These are phyloP conservation scores for Phalaenopsis hybrid DNA, from an alignment of 116 monocot genomes.

Conservation along the genomic window DNA sequence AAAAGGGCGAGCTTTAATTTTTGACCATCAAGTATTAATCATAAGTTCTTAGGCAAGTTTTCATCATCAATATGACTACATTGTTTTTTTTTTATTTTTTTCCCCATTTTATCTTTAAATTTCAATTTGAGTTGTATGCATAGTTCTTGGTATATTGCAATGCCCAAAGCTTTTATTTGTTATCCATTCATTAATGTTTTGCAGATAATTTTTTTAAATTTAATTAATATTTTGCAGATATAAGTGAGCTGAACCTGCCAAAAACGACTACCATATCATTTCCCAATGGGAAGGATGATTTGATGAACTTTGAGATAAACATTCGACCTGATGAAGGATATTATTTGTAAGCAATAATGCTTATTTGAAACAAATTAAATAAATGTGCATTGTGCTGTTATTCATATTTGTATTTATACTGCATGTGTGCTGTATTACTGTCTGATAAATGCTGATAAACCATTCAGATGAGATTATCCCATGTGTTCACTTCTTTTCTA, in stretches of 20 bases:
- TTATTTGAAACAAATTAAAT: background rate
- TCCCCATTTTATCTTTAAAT: background rate
- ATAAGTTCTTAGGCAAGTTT: background rate
- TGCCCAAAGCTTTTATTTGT: background rate
- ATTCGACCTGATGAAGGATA: slow-evolving; percentile 89
- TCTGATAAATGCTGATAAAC: background rate
- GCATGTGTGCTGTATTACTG: background rate
- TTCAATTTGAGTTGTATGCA: background rate
- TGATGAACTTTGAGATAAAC: slow-evolving; percentile 91
- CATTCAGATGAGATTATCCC: background rate
- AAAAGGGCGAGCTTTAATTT: background rate
- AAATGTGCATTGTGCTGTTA: background rate
- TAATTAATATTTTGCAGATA: slow-evolving; percentile 40
- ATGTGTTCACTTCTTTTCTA: background rate
- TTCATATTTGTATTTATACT: background rate
- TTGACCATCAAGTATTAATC: background rate
- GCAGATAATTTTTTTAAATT: background rate
- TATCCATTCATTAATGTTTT: background rate
- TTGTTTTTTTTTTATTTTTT: background rate
- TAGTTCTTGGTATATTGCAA: background rate
- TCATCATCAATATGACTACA: background rate
- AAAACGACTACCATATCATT: slow-evolving; percentile 71
- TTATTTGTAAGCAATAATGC: slow-evolving; percentile 50
- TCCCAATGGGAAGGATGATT: slow-evolving; percentile 90
- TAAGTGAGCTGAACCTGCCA: slow-evolving; percentile 81